A percentile compares a stretch with the other conserved stretches of the same genome.
These are phyloP conservation scores for Diaporthe sp. DNA, from an alignment of 2,329 filamentous ascomycete genomes.

Conservation along the genomic window DNA sequence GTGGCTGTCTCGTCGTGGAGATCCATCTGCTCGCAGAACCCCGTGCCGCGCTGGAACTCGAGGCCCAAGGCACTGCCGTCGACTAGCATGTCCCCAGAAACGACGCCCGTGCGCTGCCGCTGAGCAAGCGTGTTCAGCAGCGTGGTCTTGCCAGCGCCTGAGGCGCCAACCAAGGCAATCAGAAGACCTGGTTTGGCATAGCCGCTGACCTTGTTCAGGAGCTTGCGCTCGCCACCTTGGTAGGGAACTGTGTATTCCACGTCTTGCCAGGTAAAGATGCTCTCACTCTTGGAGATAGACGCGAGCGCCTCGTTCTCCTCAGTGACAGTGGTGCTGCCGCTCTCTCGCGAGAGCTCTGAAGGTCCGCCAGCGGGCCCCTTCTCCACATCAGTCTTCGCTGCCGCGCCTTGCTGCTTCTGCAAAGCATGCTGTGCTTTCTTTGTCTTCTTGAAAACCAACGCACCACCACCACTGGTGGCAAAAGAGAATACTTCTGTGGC, in stretches of 20 bases:
- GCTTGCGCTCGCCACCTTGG: constrained; percentile 35
- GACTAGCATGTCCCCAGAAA: constrained; percentile 65
- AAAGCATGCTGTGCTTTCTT: constrained; percentile 26
- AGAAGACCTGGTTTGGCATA: constrained; percentile 84
- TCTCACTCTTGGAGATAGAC: constrained; percentile 34
- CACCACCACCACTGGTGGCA: constrained; percentile 53
- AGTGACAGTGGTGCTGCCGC: constrained; percentile 66
- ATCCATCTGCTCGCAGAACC: constrained; percentile 79
- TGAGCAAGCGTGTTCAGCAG: constrained; percentile 81
- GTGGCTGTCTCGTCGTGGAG: constrained; percentile 74
- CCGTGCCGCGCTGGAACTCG: constrained; percentile 77
- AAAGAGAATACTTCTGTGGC: constrained; percentile 73
- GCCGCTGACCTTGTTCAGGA: constrained; percentile 72
- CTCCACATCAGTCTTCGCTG: constrained; percentile 35
- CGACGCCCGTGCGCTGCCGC: constrained; percentile 71
- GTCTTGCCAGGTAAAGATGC: constrained; percentile 37
- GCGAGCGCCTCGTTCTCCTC: constrained; percentile 60
- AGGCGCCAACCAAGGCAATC: constrained; percentile 84
- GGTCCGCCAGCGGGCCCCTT: constrained; percentile 21
- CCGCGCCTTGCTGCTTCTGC: background rate
- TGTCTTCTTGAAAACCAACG: constrained; percentile 40
- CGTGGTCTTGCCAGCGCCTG: constrained; percentile 86
- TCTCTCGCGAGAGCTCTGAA: constrained; percentile 52
- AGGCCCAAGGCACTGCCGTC: constrained; percentile 71
- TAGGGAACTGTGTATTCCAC: constrained; percentile 35